A percentile compares a stretch with the other conserved stretches of the same genome.
These are phyloP conservation scores for Trichoderma guizhouense DNA, from an alignment of 2,329 filamentous ascomycete genomes.

Conservation along the genomic window DNA sequence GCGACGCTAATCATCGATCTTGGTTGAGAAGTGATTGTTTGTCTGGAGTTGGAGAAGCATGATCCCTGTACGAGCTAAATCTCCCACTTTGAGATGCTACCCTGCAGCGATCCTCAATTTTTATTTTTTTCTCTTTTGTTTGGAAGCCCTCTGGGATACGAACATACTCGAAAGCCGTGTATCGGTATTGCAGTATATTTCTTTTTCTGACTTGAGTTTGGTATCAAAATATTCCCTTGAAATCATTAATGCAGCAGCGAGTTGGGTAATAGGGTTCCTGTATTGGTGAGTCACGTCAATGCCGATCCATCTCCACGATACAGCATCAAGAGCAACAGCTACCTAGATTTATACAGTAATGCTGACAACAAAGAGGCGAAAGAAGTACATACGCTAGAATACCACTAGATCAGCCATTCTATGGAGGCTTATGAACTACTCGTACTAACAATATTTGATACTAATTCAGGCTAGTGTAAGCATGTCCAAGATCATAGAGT, in stretches of 20 bases:
- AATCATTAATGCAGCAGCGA: background rate
- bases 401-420: background rate
- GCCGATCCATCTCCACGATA: background rate
- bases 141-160: background rate
- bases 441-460: background rate
- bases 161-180: background rate
- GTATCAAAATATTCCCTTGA: background rate
- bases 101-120: background rate
- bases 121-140: background rate
- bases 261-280: background rate
- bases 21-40: constrained; percentile 6
- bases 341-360: too few species aligned
- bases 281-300: background rate
- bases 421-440: background rate
- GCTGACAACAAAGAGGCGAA: background rate
- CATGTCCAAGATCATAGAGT: background rate
- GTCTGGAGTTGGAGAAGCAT: background rate
- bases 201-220: background rate
- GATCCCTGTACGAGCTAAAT: background rate
- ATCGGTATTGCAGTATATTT: background rate
- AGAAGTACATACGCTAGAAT: background rate
- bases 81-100: background rate
- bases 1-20: constrained; percentile 10
- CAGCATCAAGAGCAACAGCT: background rate
- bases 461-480: background rate